These are phyloP conservation scores for Saccharomyces hybrid DNA, from an alignment of 1,139 yeast species.

Conservation along the genomic window DNA sequence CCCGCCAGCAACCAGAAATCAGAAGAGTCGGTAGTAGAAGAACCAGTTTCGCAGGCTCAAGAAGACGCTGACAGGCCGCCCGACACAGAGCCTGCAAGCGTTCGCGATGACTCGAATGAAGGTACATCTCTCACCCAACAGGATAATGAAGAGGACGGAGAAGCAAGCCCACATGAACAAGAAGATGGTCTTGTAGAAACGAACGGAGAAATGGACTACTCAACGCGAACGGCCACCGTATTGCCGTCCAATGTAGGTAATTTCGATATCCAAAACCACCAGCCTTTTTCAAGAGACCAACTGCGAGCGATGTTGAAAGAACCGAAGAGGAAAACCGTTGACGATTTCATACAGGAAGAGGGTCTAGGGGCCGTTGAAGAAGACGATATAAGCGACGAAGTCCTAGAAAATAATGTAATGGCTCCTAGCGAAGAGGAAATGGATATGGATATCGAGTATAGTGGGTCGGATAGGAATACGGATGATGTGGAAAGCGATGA, in stretches of 20 bases:
- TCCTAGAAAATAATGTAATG: neutral
- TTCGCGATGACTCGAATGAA: neutral
- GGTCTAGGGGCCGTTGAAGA: neutral
- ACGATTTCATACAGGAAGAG: neutral
- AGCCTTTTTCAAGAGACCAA: neutral
- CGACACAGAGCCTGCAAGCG: neutral
- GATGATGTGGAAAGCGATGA: slow-evolving; percentile 45
- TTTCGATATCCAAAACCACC: neutral
- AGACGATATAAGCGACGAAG: neutral
- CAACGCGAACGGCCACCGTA: neutral
- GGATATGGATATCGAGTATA: neutral
- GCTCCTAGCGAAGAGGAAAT: neutral
- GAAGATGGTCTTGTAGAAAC: neutral
- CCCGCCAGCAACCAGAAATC: slow-evolving; percentile 5
- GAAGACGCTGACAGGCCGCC: neutral
- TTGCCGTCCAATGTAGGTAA: neutral
- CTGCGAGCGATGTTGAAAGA: neutral
- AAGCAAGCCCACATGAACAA: neutral
- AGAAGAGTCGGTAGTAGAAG: slow-evolving; percentile 2
- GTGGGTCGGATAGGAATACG: slow-evolving; percentile 5
- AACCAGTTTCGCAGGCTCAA: neutral
- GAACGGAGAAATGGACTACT: neutral
- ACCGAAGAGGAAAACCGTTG: neutral
- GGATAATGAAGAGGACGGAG: neutral
- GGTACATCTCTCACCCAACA: neutral